These are phyloP conservation scores for Chrysosporium queenslandicum DNA, from an alignment of 2,329 filamentous ascomycete species.

Conservation along the genomic window DNA sequence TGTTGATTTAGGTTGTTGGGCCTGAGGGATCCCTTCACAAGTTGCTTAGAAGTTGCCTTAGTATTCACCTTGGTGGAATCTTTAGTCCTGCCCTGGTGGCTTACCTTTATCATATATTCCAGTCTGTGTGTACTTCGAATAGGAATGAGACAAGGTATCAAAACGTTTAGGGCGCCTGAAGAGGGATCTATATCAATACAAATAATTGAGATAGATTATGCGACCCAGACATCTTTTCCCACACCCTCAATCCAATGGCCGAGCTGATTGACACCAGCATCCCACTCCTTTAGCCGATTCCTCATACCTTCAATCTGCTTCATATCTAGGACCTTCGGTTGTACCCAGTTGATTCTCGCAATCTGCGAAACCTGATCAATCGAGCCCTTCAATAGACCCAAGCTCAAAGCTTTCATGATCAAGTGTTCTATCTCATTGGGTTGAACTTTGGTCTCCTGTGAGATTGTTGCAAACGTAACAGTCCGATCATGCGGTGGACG, in stretches of 20 bases:
- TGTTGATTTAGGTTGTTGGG: no score
- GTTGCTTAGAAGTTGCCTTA: no score
- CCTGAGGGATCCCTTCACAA: no score
- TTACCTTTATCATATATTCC: no score
- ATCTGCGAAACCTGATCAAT: slow-evolving; percentile 95
- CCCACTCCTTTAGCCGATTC: slow-evolving; percentile 81
- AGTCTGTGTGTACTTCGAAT: no score
- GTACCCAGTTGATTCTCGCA: slow-evolving; percentile 95
- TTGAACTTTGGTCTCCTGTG: slow-evolving; percentile 82
- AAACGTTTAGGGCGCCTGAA: no score
- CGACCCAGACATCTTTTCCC: slow-evolving; percentile 92
- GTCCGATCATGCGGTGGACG: slow-evolving; percentile 89
- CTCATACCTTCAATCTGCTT: slow-evolving; percentile 91
- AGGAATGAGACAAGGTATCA: no score
- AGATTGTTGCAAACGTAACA: slow-evolving; percentile 83
- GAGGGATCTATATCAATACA: not conserved
- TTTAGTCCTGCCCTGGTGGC: no score
- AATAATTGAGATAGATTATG: slow-evolving; percentile 39
- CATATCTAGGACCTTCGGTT: slow-evolving; percentile 95
- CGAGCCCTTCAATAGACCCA: slow-evolving; percentile 78
- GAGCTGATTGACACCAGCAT: slow-evolving; percentile 86
- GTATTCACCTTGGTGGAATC: no score
- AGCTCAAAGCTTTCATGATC: slow-evolving; percentile 96
- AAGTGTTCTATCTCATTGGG: slow-evolving; percentile 92
- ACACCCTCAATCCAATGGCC: slow-evolving; percentile 94